Evolutionary conservation across 202 grass and related monocot species (phyloP), one percentile per base, ranked within the genome.

Genomic region (Digitaria exilis): DNA sequence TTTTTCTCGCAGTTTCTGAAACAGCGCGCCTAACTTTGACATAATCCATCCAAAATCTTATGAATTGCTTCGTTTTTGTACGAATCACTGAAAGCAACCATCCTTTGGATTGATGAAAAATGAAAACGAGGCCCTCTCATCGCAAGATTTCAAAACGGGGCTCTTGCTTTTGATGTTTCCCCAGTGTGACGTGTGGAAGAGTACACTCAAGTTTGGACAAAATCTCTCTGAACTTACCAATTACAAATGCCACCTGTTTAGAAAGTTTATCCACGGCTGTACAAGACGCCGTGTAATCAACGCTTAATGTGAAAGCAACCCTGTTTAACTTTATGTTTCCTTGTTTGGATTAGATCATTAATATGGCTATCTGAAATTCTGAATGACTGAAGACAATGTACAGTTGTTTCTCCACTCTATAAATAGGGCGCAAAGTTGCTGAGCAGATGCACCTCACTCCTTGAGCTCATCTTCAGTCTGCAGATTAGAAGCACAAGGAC

Each of bases 211-310:
- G 24, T 80, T 80, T 80, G 46, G 48, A 73, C 69, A 56, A 80
- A 74, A 80, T 45, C 48, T 45, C 3, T 70, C 2, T 7, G 5
- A 84, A 77, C n/a, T 2, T 76, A 76, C 45, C 69, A 77, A 77
- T 28, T 77, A 15, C 41, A 22, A 63, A 78, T 7, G 0, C 42
- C 14, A 24, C 5, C 49, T 34, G n/a, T n/a, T 16, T 32, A 9
- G 45, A 70, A 46, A 69, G 1, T 7, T 54, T 55, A 2, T 43
- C 77, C 63, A 55, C 35, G 24, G 48, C 34, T 54, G 26, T 19
- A 58, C 34, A 44, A 57, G 49, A 43, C 21, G 37, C 10, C 78
- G 12, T 44, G 34, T 64, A 28, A 56, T 30, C 22, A 80, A 80
- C 22, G 21, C 68, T 54, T 1, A 11, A 26, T 55, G 13, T 29